A percentile compares a stretch with the other conserved stretches of the same genome.
phyloP scores from a whole-genome alignment of 495 filamentous ascomycete species.

The Penicillium manginii region DNA sequence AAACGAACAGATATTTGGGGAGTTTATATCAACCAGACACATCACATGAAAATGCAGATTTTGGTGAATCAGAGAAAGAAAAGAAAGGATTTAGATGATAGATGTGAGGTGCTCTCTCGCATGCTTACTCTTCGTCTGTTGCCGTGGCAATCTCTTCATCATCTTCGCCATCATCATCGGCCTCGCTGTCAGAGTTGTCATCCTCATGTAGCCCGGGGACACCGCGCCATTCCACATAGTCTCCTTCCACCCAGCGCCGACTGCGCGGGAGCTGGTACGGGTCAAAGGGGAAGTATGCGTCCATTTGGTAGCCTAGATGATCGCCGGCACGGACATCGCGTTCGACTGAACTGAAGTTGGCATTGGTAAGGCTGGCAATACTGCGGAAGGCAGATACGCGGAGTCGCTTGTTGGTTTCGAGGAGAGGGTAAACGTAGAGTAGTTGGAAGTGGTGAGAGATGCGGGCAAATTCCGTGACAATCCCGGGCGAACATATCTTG shows the following conservation, averaged over 20 bases:
- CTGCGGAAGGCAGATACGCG: conserved; percentile 66
- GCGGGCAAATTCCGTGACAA: conserved; percentile 88
- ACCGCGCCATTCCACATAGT: conserved; percentile 83
- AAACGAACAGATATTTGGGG: conserved; percentile 19
- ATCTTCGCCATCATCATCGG: conserved; percentile 34
- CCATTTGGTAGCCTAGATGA: conserved; percentile 75
- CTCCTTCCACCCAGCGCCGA: conserved; percentile 79
- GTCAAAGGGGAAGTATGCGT: conserved; percentile 96
- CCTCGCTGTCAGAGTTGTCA: conserved; percentile 54
- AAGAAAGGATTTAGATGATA: too few relatives aligned
- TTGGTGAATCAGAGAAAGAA: neutral
- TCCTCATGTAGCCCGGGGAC: conserved; percentile 72
- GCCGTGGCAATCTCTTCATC: conserved; percentile 39
- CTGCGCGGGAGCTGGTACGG: conserved; percentile 87
- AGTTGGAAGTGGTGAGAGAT: conserved; percentile 82
- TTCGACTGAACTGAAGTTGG: conserved; percentile 47
- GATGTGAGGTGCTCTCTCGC: neutral
- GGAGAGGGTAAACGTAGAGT: conserved; percentile 81
- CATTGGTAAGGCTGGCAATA: conserved; percentile 34
- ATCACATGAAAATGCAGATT: conserved; percentile 1
- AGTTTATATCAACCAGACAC: conserved; percentile 7
- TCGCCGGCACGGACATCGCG: conserved; percentile 67
- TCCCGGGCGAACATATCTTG: conserved; percentile 91
- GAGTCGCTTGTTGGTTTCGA: conserved; percentile 89
- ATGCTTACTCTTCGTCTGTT: conserved; percentile 43